phyloP scores from a whole-genome alignment of 176 grass and related monocot species.

The Puccinellia tenuiflora region DNA sequence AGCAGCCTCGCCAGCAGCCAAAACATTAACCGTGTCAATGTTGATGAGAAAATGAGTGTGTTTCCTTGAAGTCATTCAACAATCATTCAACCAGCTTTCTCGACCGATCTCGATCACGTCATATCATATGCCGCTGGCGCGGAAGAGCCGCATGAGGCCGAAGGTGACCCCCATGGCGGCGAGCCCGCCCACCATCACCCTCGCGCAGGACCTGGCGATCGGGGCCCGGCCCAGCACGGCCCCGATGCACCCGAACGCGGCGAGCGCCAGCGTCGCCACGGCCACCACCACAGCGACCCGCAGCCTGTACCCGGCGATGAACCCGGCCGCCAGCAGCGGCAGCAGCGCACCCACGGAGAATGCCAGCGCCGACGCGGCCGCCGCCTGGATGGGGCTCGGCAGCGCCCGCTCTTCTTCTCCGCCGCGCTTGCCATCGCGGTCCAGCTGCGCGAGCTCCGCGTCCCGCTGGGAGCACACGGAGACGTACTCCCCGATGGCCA shows the following conservation, averaged over 20 bases:
- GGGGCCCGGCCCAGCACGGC: constrained; percentile 43
- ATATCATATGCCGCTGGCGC: constrained; percentile 40
- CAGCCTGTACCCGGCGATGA: constrained; percentile 38
- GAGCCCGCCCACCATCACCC: constrained; percentile 38
- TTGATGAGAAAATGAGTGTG: too few relatives aligned
- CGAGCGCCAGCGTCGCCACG: constrained; percentile 32
- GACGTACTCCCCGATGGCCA: constrained; percentile 81
- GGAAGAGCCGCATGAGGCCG: constrained; percentile 54
- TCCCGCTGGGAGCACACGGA: constrained; percentile 75
- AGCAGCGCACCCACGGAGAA: constrained; percentile 45
- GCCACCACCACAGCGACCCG: constrained; percentile 41
- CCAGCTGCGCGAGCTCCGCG: constrained; percentile 50
- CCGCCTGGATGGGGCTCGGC: constrained; percentile 47
- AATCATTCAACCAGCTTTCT: too few relatives aligned
- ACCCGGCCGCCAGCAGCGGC: constrained; percentile 56
- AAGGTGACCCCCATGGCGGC: constrained; percentile 51
- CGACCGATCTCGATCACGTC: too few relatives aligned
- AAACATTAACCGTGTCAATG: too few relatives aligned
- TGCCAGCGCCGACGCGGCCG: constrained; percentile 51
- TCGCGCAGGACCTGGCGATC: constrained; percentile 22
- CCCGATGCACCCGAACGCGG: constrained; percentile 41
- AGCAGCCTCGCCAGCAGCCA: too few relatives aligned
- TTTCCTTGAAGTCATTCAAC: too few relatives aligned
- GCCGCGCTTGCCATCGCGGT: constrained; percentile 26
- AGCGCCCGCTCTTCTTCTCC: constrained; percentile 16